Evolutionary conservation across 805 yeast genomes (phyloP).

Genomic region (Nakazawaea ernobii): DNA sequence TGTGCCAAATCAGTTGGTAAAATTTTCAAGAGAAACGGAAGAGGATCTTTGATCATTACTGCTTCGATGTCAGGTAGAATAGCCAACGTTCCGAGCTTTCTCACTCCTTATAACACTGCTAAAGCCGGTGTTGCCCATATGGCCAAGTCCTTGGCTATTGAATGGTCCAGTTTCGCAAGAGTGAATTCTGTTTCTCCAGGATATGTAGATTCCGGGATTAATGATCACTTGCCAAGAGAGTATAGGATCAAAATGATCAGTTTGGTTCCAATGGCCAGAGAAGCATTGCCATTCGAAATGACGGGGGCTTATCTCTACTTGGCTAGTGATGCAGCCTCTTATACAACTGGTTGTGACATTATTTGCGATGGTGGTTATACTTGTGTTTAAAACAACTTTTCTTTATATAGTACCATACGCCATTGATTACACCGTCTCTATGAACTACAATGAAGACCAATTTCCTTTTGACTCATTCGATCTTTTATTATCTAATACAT

Average conservation of each 20-base stretch:
- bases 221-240: constrained; percentile 24
- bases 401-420: constrained; percentile 12
- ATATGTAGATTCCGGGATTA: constrained; percentile 43
- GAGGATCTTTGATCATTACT: constrained; percentile 45
- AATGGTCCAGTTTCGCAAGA: constrained; percentile 45
- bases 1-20: constrained; percentile 47
- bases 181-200: constrained; percentile 50
- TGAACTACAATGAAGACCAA: too few relatives aligned
- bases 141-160: constrained; percentile 42
- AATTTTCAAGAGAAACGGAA: constrained; percentile 40
- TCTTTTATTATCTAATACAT: too few relatives aligned
- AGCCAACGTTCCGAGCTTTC: constrained; percentile 48
- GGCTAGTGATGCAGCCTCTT: constrained; percentile 47
- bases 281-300: constrained; percentile 43
- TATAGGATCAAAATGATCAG: constrained; percentile 23
- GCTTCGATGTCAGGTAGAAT: constrained; percentile 54
- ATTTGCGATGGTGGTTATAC: constrained; percentile 49
- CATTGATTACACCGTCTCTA: too few relatives aligned
- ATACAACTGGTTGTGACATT: constrained; percentile 44
- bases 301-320: constrained; percentile 48
- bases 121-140: constrained; percentile 46
- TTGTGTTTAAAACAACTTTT: constrained; percentile 19
- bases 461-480: too few relatives aligned
- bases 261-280: constrained; percentile 43
- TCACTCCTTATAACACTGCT: constrained; percentile 45